Evolutionary conservation across 345 rosid species (phyloP).

Genomic region (Acer yangbiense): DNA sequence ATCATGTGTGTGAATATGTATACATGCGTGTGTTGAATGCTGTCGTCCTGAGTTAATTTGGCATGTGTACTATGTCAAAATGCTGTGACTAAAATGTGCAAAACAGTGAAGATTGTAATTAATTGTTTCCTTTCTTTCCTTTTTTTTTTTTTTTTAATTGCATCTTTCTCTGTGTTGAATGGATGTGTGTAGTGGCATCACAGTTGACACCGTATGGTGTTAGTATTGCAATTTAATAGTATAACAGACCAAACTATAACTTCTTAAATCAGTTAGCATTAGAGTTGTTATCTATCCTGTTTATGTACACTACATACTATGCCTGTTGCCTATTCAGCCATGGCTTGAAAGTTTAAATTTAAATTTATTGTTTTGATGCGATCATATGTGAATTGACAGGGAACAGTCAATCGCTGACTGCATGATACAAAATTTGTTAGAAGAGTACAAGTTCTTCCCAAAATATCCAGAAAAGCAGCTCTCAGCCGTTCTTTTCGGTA

Average conservation of each 20-base stretch:
- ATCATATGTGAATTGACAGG: constrained; percentile 27
- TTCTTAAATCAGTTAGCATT: background rate
- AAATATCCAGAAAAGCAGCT: constrained; percentile 44
- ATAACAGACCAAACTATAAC: background rate
- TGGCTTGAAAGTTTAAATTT: background rate
- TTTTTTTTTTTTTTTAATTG: background rate
- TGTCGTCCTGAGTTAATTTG: background rate
- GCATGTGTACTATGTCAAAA: too few relatives aligned
- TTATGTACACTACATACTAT: background rate
- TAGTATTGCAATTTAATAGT: background rate
- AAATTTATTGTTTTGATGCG: background rate
- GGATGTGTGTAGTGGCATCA: background rate
- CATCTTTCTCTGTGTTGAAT: background rate
- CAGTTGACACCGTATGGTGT: background rate
- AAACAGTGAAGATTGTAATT: background rate
- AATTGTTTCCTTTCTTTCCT: background rate
- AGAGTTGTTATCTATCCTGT: background rate
- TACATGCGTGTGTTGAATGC: background rate
- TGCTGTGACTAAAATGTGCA: too few relatives aligned
- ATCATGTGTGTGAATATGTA: background rate
- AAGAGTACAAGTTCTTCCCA: constrained; percentile 35
- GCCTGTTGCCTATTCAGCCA: background rate
- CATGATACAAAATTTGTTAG: constrained; percentile 40
- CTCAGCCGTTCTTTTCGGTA: constrained; percentile 42
- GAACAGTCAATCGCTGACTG: constrained; percentile 37